Conservation (phyloP, 2,329 filamentous ascomycete species). For the Calonectria multiphialidica region DNA sequence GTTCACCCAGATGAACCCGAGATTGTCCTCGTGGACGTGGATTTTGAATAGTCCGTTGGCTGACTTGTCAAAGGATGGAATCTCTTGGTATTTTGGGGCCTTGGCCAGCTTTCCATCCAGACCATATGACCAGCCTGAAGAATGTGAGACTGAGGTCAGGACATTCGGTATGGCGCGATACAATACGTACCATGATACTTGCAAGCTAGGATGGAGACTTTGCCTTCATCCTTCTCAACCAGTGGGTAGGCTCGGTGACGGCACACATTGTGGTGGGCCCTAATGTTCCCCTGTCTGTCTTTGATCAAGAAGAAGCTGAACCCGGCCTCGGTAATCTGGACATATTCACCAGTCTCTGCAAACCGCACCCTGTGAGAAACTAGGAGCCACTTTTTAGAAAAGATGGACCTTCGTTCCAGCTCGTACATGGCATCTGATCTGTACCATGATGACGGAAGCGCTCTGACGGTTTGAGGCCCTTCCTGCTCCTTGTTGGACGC, state of each 20-base stretch:
- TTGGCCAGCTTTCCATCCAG: slow-evolving; percentile 25
- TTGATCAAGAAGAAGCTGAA: slow-evolving; percentile 28
- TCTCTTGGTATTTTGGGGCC: slow-evolving; percentile 25
- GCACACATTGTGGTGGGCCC: slow-evolving; percentile 25
- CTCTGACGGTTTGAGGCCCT: background rate
- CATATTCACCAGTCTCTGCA: slow-evolving; percentile 65
- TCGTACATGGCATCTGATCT: slow-evolving; percentile 65
- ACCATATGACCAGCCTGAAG: slow-evolving; percentile 24
- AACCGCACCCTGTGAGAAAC: slow-evolving; percentile 66
- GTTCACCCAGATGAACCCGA: slow-evolving; percentile 26
- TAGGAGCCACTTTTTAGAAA: slow-evolving; percentile 67
- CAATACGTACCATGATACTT: slow-evolving; percentile 24
- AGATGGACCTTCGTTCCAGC: slow-evolving; percentile 67
- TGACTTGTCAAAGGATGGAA: slow-evolving; percentile 18
- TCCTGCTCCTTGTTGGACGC: background rate
- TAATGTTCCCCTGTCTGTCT: slow-evolving; percentile 18
- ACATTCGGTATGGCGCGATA: background rate
- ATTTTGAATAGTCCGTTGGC: slow-evolving; percentile 22
- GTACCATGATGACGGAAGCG: slow-evolving; percentile 57
- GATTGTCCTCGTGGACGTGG: slow-evolving; percentile 22
- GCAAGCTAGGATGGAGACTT: slow-evolving; percentile 17
- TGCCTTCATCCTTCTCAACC: slow-evolving; percentile 19
- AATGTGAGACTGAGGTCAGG: background rate
- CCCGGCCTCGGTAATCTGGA: slow-evolving; percentile 63
- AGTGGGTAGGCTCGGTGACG: slow-evolving; percentile 25